Conservation (phyloP, 441 rosid species). For the Pelargonium fulgidum region DNA sequence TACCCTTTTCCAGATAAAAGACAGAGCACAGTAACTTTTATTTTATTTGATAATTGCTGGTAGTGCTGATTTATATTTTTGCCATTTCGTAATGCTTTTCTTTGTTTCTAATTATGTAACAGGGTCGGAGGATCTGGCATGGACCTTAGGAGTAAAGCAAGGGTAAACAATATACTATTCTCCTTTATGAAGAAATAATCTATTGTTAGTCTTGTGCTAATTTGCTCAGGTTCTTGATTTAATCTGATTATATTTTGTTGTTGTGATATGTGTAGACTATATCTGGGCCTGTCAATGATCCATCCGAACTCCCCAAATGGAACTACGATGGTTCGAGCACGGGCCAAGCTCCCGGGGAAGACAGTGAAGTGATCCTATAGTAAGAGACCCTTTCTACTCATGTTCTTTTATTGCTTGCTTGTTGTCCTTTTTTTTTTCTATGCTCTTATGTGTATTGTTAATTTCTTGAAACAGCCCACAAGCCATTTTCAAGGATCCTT, state of each 20-base stretch:
- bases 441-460: neutral
- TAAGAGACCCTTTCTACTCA: neutral
- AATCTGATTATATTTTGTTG: no score
- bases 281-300: slow-evolving; percentile 15
- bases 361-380: slow-evolving; percentile 25
- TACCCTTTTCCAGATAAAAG: neutral
- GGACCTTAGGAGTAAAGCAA: slow-evolving; percentile 26
- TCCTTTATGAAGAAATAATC: neutral
- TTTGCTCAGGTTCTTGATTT: no score
- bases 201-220: neutral
- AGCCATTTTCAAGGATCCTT: slow-evolving; percentile 25
- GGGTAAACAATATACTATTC: slow-evolving; percentile 3
- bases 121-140: slow-evolving; percentile 28
- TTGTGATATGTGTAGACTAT: slow-evolving; percentile 12
- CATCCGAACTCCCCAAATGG: slow-evolving; percentile 16
- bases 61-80: neutral
- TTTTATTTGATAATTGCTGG: neutral
- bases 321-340: slow-evolving; percentile 17
- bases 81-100: neutral
- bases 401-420: neutral
- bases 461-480: slow-evolving; percentile 18
- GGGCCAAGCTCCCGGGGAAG: slow-evolving; percentile 23
- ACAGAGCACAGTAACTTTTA: neutral
- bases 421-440: neutral
- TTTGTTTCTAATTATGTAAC: neutral